These are phyloP conservation scores for Hanseniaspora nectarophila DNA, from an alignment of 805 yeast genomes.

Conservation along the genomic window DNA sequence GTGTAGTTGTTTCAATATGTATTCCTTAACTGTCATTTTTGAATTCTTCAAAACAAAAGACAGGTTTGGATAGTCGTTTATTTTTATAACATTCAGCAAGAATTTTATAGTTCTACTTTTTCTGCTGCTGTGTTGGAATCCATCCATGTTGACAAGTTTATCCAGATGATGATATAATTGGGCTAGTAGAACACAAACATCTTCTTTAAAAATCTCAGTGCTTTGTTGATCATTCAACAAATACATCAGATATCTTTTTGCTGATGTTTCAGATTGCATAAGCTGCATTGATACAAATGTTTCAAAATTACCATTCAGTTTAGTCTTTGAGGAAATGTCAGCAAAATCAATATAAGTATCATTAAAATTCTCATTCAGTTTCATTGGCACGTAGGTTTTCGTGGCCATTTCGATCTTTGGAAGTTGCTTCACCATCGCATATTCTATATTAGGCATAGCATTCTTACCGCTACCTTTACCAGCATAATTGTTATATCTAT, in stretches of 20 bases:
- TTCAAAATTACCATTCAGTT: background rate
- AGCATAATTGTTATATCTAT: background rate
- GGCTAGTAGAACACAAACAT: background rate
- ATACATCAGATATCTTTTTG: background rate
- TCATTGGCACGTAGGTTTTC: background rate
- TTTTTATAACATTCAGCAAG: background rate
- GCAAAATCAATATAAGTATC: background rate
- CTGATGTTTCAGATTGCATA: background rate
- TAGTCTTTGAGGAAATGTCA: background rate
- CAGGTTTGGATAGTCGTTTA: conserved; percentile 2
- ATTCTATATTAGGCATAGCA: background rate
- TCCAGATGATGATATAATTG: conserved; percentile 9
- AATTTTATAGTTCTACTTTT: background rate
- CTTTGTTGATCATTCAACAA: background rate
- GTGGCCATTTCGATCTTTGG: background rate
- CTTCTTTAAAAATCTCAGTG: background rate
- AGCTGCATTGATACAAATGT: background rate
- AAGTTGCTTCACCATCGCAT: background rate
- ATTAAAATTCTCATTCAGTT: background rate
- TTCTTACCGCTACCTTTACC: background rate
- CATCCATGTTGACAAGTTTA: conserved; percentile 3
- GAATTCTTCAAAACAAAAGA: background rate
- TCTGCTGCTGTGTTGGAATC: background rate
- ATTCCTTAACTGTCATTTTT: background rate
- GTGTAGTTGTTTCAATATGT: background rate